phyloP scores from a whole-genome alignment of 805 yeast genomes.

The Yarrowia keelungensis region DNA sequence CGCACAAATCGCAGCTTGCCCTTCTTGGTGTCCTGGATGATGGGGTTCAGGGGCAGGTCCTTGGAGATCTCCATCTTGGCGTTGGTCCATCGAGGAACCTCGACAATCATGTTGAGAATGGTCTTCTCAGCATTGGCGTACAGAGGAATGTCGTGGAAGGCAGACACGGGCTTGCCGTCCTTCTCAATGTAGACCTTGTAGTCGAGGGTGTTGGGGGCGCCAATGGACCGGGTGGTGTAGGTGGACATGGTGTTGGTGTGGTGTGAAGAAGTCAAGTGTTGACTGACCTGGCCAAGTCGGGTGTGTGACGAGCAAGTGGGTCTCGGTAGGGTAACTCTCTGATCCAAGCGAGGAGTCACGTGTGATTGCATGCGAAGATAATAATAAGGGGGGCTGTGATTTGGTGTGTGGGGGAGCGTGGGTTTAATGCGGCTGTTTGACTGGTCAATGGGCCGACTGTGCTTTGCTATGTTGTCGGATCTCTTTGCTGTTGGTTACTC shows the following conservation, averaged over 20 bases:
- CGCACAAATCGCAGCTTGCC: constrained; percentile 95
- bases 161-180: constrained; percentile 92
- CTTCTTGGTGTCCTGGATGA: constrained; percentile 95
- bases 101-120: constrained; percentile 88
- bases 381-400: too few relatives aligned
- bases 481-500: neutral
- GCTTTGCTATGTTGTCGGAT: too few relatives aligned
- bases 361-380: too few relatives aligned
- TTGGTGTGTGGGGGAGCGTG: too few relatives aligned
- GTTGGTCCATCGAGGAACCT: constrained; percentile 98
- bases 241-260: constrained; percentile 28
- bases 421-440: too few relatives aligned
- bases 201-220: constrained; percentile 94
- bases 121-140: constrained; percentile 93
- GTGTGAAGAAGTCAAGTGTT: constrained; percentile 24
- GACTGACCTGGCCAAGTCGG: constrained; percentile 6
- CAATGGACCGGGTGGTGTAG: constrained; percentile 89
- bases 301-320: neutral
- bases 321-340: constrained; percentile 17
- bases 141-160: constrained; percentile 93
- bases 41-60: constrained; percentile 86
- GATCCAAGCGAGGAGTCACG: too few relatives aligned
- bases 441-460: too few relatives aligned
- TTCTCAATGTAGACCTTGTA: constrained; percentile 89
- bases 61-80: constrained; percentile 95